Percentiles rank a stretch among this genome's conserved stretches.
phyloP scores from a whole-genome alignment of 305 asterid species.

The Fraxinus sp. region DNA sequence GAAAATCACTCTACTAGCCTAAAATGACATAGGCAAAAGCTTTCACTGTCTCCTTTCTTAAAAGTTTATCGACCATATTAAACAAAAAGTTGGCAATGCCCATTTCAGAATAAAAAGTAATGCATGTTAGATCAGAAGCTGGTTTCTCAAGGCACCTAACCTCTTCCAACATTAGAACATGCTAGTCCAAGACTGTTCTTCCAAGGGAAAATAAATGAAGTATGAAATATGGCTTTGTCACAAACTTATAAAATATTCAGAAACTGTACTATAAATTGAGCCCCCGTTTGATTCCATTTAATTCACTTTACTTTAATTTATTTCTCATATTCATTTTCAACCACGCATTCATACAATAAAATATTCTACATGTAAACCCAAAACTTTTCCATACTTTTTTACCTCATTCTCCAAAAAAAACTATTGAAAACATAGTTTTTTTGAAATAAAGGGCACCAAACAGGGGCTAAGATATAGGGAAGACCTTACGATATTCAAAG shows the following conservation, averaged over 20 bases:
- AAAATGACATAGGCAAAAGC: constrained; percentile 3
- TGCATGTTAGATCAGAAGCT: background rate
- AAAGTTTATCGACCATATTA: background rate
- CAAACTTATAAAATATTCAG: background rate
- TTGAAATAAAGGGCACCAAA: too few species aligned
- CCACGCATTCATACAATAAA: too few species aligned
- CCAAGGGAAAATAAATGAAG: background rate
- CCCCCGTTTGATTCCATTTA: too few species aligned
- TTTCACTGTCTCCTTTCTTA: background rate
- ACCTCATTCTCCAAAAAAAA: too few species aligned
- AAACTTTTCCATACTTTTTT: too few species aligned
- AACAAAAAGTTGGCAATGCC: constrained; percentile 1
- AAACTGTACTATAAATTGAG: background rate
- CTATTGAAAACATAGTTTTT: too few species aligned
- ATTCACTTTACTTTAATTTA: too few species aligned
- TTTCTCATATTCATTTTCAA: too few species aligned
- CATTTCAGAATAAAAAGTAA: background rate
- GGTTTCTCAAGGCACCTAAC: background rate
- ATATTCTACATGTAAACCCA: too few species aligned
- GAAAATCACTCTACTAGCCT: background rate
- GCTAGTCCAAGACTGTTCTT: background rate
- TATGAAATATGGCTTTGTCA: background rate
- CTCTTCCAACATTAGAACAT: background rate
- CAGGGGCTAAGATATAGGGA: background rate
- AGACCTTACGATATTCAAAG: background rate